Base-by-base conservation (phyloP, 2,329 filamentous ascomycete species). In the Monosporascus sp. region DNA sequence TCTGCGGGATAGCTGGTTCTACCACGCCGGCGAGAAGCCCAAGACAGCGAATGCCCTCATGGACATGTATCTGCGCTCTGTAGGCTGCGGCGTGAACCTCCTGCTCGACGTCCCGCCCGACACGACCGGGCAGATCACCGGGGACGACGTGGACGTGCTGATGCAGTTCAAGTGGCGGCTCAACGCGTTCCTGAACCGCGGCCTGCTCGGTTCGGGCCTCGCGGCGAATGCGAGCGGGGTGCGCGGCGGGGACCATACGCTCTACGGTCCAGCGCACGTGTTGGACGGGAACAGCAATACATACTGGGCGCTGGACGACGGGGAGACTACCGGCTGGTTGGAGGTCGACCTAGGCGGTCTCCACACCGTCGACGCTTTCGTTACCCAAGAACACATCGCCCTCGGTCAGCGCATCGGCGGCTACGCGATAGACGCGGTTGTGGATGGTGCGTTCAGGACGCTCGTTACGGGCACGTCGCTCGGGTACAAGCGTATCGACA, bases 391-490 rank as follows among this genome's bases (percentile, higher is more conserved):
- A 51, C 59, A 67, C 48, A 65, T 67, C 37, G 57, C 63, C 7
- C 49, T 65, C 6, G 65, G 65, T 4, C 65, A 67, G 52, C 58
- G 65, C 3, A 60, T 67, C 20, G 65, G 65, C n/a, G 64, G 62
- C 1, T 66, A 66, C 43, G 49, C 52, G 0, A 60, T 65, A 17
- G 64, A 66, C 5, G 58, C 53, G 5, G 4, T 59, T 20, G 53
- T 58, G 6, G 50, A 60, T 17, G 63, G 53, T 2, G 28, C 48
- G 1, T 64, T 58, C 17, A 50, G 46, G 46, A 49, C 59, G 11
- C 55, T 64, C 9, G 50, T 64, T 2, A 58, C 17, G 5, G 63
- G 63, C 5, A 63, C 60, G 3, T 63, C 63, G 38, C 15, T 65
- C 15, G 63, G 63, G 9, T 64, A 66, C 37, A 64, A 64, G 43